Conservation (phyloP, 2,329 filamentous ascomycete species). For the Cladophialophora carrionii region DNA sequence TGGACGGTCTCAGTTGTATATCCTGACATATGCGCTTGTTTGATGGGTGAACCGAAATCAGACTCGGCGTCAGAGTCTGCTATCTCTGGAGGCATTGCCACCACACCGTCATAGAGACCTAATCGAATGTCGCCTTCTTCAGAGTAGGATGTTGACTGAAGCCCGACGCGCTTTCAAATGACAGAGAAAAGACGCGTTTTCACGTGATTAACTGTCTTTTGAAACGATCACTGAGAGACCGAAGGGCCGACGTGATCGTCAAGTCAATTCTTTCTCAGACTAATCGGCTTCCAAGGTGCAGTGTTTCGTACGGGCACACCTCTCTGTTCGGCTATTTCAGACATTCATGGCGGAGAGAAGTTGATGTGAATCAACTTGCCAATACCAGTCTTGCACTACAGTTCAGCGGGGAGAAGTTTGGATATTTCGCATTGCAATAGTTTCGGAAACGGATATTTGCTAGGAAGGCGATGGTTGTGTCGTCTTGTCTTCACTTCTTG, state of each 20-base stretch:
- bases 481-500: too few species aligned
- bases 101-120: neutral
- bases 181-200: neutral
- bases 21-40: neutral
- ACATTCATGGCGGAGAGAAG: neutral
- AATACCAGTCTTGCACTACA: neutral
- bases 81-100: conserved; percentile 35
- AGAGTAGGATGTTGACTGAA: neutral
- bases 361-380: neutral
- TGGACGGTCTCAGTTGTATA: neutral
- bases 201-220: neutral
- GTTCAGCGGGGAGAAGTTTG: too few species aligned
- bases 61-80: conserved; percentile 38
- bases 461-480: too few species aligned
- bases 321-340: neutral
- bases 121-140: neutral
- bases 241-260: too few species aligned
- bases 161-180: conserved; percentile 9
- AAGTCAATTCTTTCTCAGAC: neutral
- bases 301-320: neutral
- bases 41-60: conserved; percentile 29
- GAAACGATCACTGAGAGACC: neutral
- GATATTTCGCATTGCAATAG: too few species aligned
- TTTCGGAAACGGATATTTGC: too few species aligned
- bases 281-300: neutral